These are phyloP conservation scores for Aspergillus nomiae DNA, from an alignment of 2,329 filamentous ascomycete genomes.

Conservation along the genomic window DNA sequence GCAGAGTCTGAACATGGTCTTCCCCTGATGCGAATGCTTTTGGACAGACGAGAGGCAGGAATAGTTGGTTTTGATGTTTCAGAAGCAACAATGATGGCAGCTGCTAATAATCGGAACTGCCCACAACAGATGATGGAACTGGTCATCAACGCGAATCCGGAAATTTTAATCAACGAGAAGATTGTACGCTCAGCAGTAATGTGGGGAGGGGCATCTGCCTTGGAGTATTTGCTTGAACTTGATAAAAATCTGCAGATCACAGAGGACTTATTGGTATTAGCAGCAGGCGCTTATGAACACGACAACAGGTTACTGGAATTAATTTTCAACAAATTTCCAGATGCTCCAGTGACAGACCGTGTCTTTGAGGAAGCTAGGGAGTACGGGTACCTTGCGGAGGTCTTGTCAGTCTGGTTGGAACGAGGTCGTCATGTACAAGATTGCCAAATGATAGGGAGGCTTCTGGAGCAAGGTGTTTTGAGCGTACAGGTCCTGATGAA, in stretches of 20 bases:
- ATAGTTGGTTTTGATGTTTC: not conserved
- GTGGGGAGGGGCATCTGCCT: not conserved
- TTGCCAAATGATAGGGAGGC: not conserved
- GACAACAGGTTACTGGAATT: fast-evolving
- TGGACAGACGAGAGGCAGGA: not conserved
- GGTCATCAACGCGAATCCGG: not conserved
- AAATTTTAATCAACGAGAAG: not conserved
- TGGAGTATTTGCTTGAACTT: not conserved
- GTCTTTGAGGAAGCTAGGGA: not conserved
- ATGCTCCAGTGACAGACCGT: not conserved
- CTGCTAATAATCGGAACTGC: fast-evolving
- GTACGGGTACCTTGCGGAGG: fast-evolving
- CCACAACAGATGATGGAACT: not conserved
- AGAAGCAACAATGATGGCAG: not conserved
- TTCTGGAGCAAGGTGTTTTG: not conserved
- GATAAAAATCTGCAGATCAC: not conserved
- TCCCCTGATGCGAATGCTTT: not conserved
- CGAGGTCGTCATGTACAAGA: not conserved
- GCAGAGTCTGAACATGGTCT: fast-evolving
- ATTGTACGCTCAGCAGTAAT: not conserved
- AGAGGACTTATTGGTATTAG: not conserved
- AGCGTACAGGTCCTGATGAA: not conserved
- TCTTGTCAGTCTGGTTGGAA: not conserved
- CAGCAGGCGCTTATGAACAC: too few relatives aligned
- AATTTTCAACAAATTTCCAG: not conserved